Conservation (phyloP, 2,329 filamentous ascomycete species). For the Ascochyta lentis region DNA sequence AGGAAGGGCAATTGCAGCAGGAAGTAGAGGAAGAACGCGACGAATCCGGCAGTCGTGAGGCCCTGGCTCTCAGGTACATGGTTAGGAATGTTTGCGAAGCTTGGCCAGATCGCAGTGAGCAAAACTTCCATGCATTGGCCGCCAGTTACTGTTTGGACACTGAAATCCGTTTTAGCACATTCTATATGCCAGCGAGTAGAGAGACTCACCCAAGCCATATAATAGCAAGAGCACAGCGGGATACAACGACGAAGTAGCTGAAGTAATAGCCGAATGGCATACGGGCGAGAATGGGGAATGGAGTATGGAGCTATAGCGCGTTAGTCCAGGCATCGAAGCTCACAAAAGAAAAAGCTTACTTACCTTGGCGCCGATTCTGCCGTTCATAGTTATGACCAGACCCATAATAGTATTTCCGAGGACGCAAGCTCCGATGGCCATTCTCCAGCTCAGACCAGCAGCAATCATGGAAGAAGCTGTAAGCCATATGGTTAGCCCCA, state of each 20-base stretch:
- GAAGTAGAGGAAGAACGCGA: constrained; percentile 36
- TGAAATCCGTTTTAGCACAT: constrained; percentile 14
- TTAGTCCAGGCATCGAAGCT: not conserved
- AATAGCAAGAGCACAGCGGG: constrained; percentile 44
- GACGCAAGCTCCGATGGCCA: constrained; percentile 44
- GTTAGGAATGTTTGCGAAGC: constrained; percentile 31
- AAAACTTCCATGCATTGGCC: constrained; percentile 35
- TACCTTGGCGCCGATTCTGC: constrained; percentile 35
- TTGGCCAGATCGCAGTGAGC: constrained; percentile 36
- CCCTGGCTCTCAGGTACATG: constrained; percentile 26
- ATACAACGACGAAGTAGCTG: constrained; percentile 38
- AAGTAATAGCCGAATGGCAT: constrained; percentile 38
- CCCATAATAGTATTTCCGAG: constrained; percentile 41
- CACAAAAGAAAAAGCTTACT: not conserved
- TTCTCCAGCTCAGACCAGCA: constrained; percentile 35
- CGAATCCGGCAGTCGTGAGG: constrained; percentile 27
- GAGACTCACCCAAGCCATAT: constrained; percentile 44
- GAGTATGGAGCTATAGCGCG: constrained; percentile 28
- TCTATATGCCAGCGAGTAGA: no score
- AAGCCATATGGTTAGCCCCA: not conserved
- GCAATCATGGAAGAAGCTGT: constrained; percentile 39
- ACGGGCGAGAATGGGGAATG: constrained; percentile 32
- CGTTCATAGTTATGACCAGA: constrained; percentile 37
- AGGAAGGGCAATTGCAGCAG: constrained; percentile 35
- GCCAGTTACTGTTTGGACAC: constrained; percentile 33